Percentiles rank a stretch among this genome's conserved stretches.
Evolutionary conservation across 371 early-diverging fungal species (phyloP).

Genomic region (Capillidium heterosporum): DNA sequence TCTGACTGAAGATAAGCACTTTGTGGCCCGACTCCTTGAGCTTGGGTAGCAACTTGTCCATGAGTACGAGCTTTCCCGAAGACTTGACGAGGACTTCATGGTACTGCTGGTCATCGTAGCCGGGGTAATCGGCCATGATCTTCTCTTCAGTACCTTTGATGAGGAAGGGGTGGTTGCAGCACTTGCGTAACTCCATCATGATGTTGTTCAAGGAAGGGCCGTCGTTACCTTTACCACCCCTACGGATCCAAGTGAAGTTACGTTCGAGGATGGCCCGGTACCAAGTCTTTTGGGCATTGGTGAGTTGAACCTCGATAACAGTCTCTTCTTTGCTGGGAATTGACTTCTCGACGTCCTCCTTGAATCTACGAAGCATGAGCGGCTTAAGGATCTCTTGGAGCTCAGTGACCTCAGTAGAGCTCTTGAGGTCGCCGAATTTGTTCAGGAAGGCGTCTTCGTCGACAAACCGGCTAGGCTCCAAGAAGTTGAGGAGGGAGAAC

Average conservation of each 20-base stretch:
- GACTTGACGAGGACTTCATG: slow-evolving; percentile 60
- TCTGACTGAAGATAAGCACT: slow-evolving; percentile 93
- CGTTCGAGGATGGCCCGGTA: slow-evolving; percentile 64
- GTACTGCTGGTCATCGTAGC: slow-evolving; percentile 46
- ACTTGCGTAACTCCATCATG: slow-evolving; percentile 91
- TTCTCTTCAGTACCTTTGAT: slow-evolving; percentile 43
- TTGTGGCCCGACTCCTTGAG: slow-evolving; percentile 63
- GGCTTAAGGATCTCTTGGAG: slow-evolving; percentile 48
- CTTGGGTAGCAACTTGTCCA: slow-evolving; percentile 55
- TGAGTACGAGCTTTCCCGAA: slow-evolving; percentile 71
- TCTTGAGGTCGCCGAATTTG: slow-evolving; percentile 53
- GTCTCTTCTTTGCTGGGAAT: slow-evolving; percentile 47
- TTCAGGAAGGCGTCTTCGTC: slow-evolving; percentile 54
- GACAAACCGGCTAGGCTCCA: slow-evolving; percentile 56
- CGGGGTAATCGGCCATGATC: slow-evolving; percentile 8
- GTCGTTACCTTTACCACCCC: slow-evolving; percentile 25
- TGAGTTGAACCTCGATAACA: slow-evolving; percentile 36
- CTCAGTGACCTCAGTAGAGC: slow-evolving; percentile 55
- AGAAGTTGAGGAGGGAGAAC: slow-evolving; percentile 87
- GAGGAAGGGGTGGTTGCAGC: slow-evolving; percentile 92
- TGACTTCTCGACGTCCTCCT: slow-evolving; percentile 72
- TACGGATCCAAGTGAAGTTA: slow-evolving; percentile 59
- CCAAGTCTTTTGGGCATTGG: slow-evolving; percentile 66
- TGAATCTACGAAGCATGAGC: slow-evolving; percentile 53
- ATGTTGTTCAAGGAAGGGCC: slow-evolving; percentile 40